A percentile compares a stretch with the other conserved stretches of the same genome.
Evolutionary conservation across 1,284 basidiomycete species (phyloP).

Genomic region (Cystobasidium pallidum): DNA sequence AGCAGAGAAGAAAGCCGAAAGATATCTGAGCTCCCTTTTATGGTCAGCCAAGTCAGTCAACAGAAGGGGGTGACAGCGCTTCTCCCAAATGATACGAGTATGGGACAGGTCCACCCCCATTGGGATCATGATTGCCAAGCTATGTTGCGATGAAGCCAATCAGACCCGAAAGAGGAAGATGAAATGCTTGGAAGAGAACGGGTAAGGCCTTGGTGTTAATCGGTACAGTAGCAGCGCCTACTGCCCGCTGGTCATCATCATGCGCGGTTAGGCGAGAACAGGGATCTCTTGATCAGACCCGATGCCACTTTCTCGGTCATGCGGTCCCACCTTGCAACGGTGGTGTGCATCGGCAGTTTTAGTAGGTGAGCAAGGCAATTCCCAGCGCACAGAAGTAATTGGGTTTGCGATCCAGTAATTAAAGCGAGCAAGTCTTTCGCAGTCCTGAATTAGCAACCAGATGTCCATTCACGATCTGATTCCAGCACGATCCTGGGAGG

Average conservation of each 20-base stretch:
- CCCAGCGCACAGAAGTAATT: too few relatives aligned
- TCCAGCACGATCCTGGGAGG: too few relatives aligned
- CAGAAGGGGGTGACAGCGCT: too few relatives aligned
- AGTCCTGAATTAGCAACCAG: too few relatives aligned
- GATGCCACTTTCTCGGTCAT: not conserved
- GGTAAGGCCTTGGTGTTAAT: too few relatives aligned
- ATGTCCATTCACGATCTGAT: too few relatives aligned
- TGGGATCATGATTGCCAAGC: not conserved
- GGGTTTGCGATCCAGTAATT: too few relatives aligned
- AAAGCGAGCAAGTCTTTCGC: too few relatives aligned
- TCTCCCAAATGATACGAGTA: not conserved
- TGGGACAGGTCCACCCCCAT: not conserved
- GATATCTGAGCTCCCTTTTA: not conserved
- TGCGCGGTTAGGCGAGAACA: not conserved
- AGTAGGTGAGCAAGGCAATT: too few relatives aligned
- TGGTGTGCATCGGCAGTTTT: too few relatives aligned
- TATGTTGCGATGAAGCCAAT: not conserved
- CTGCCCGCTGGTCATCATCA: not conserved
- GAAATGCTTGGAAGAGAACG: constrained; percentile 11
- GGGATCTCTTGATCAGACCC: not conserved
- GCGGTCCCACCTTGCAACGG: too few relatives aligned
- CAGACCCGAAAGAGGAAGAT: constrained; percentile 5
- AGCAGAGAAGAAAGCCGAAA: not conserved
- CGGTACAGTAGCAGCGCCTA: not conserved
- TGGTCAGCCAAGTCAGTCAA: too few relatives aligned